phyloP scores from a whole-genome alignment of 1,284 basidiomycete species.

The Phellopilus nigrolimitatus region DNA sequence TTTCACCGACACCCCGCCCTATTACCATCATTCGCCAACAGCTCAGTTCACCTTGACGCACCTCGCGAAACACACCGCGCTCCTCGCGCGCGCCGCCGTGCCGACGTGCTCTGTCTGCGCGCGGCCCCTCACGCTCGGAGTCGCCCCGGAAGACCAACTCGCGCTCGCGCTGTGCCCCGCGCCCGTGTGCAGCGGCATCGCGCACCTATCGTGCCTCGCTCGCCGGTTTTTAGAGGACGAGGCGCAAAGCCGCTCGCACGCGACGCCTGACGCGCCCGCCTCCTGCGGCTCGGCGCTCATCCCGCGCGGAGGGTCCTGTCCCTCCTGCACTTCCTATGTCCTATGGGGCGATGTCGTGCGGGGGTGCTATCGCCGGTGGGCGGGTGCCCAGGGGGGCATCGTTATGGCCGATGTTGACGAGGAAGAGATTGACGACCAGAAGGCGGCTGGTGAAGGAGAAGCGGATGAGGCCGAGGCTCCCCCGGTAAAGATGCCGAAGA shows the following conservation, averaged over 20 bases:
- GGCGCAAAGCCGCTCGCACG: neutral
- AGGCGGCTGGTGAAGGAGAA: neutral
- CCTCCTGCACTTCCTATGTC: slow-evolving; percentile 45
- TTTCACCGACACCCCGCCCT: no score
- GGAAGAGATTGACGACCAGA: slow-evolving; percentile 28
- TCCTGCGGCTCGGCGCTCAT: slow-evolving; percentile 44
- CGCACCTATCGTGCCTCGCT: slow-evolving; percentile 72
- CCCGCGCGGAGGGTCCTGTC: slow-evolving; percentile 60
- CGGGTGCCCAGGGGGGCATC: slow-evolving; percentile 28
- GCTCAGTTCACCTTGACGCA: slow-evolving; percentile 51
- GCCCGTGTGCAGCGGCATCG: slow-evolving; percentile 44
- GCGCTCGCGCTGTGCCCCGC: slow-evolving; percentile 48
- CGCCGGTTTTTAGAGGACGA: slow-evolving; percentile 42
- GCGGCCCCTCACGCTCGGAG: slow-evolving; percentile 31
- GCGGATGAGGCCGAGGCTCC: neutral
- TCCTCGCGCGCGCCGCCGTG: slow-evolving; percentile 32
- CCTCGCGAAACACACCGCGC: slow-evolving; percentile 45
- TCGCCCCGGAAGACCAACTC: slow-evolving; percentile 53
- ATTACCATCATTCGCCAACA: no score
- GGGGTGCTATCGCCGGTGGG: slow-evolving; percentile 57
- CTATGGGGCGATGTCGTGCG: slow-evolving; percentile 75
- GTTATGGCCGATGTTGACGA: slow-evolving; percentile 27
- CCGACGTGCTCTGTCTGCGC: slow-evolving; percentile 53
- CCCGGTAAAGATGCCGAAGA: neutral
- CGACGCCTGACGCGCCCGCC: slow-evolving; percentile 22